Base-by-base conservation (phyloP, 371 early-diverging fungal species). In the Saksenaea oblongispora region DNA sequence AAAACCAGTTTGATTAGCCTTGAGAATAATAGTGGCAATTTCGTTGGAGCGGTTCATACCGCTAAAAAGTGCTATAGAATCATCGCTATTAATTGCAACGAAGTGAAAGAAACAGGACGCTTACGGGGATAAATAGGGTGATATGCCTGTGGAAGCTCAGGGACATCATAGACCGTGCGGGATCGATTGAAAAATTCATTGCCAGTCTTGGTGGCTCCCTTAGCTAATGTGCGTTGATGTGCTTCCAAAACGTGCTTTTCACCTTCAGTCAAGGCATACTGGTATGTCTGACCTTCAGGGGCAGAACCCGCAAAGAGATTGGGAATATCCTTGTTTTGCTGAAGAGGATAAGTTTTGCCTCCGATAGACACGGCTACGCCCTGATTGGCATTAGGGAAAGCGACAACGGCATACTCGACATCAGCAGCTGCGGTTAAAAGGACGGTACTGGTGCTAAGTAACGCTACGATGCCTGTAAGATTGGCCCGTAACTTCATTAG, bases 11-110 rank as follows among this genome's bases (percentile, higher is more conserved):
- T 54, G 47, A 53, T 81, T 74, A 22, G 70, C 81, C 1, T 66
- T 72, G 65, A 85, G 62, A 54, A 84, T 75, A 18, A 85, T 59
- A 4, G 86, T 85, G 27, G 82, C 79, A 51, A 85, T 68, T 62
- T 84, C 73, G 54, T 76, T 74, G 10, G 75, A 72, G 14, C 67
- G 62, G 60, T 75, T 78, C 68, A 78, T 59, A 14, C 56, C 61
- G 36, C 65, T 71, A 1, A 65, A 64, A 27, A 72, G 59, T 39
- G 73, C 80, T 74, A 59, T 18, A 56, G 0, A 42, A 53, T 26
- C 14, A 34, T 15, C 1, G 14, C n/a, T 26, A 56, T 10, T 31
- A n/a, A 36, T 13, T 4, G 5, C 8, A 18, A 10, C 8, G n/a
- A 2, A 37, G 17, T 35, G 2, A 34, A 55, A 22, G 17, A 58